These are phyloP conservation scores for Chytriomyces hyalinus DNA, from an alignment of 192 early-diverging fungal genomes.

Conservation along the genomic window DNA sequence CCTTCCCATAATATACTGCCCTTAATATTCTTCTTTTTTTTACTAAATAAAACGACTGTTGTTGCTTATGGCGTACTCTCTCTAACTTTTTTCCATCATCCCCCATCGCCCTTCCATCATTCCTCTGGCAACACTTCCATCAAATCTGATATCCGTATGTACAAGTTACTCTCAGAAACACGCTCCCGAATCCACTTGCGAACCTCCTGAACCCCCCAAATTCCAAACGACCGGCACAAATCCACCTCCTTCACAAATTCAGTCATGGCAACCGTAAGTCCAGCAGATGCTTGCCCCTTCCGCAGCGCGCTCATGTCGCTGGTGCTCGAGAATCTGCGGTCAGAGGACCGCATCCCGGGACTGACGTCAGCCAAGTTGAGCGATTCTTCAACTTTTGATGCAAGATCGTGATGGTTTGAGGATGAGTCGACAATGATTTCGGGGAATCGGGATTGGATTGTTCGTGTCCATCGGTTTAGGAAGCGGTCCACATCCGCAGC, in stretches of 20 bases:
- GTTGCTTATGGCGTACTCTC: too few species aligned
- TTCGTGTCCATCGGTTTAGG: conserved; percentile 35
- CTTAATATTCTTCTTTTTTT: too few species aligned
- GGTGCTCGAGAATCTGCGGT: conserved; percentile 30
- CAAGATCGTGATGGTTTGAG: conserved; percentile 19
- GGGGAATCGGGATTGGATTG: conserved; percentile 35
- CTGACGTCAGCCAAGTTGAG: not conserved
- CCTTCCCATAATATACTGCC: too few species aligned
- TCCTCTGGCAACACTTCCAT: conserved; percentile 32
- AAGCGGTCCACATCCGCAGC: conserved; percentile 36
- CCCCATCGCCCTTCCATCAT: not conserved
- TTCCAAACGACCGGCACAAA: conserved; percentile 36
- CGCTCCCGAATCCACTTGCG: conserved; percentile 33
- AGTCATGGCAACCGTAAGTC: conserved; percentile 40
- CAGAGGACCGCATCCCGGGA: not conserved
- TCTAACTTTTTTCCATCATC: too few species aligned
- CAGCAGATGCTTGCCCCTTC: not conserved
- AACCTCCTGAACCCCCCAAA: conserved; percentile 40
- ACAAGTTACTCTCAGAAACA: conserved; percentile 30
- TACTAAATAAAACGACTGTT: too few species aligned
- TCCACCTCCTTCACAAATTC: conserved; percentile 38
- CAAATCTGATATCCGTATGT: conserved; percentile 26
- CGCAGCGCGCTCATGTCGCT: not conserved
- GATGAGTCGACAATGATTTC: conserved; percentile 24
- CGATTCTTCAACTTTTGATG: conserved; percentile 11